phyloP scores from a whole-genome alignment of 768 basidiomycete species.

The Podaxis sp. region DNA sequence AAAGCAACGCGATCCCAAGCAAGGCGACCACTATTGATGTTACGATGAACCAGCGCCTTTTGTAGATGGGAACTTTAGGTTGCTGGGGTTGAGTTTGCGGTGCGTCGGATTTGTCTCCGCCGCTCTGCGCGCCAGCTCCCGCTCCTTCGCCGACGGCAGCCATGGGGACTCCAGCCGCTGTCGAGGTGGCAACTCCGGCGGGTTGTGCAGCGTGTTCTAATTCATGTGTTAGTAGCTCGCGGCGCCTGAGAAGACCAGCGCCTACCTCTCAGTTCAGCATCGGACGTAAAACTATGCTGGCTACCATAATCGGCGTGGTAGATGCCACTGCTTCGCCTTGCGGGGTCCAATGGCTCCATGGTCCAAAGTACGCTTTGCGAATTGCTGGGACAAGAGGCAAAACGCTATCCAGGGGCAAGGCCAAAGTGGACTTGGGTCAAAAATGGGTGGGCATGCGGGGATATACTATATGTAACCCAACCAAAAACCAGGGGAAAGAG shows the following conservation, averaged over 20 bases:
- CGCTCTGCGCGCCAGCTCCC: not conserved
- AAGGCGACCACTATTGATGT: conserved; percentile 43
- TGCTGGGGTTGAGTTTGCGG: conserved; percentile 17
- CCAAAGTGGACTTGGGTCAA: conserved; percentile 7
- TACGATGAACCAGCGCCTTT: conserved; percentile 61
- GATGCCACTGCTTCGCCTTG: conserved; percentile 32
- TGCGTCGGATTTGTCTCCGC: conserved; percentile 2
- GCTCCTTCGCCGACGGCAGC: conserved; percentile 12
- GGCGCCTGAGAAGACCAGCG: not conserved
- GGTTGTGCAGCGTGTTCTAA: conserved; percentile 30
- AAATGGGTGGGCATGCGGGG: not conserved
- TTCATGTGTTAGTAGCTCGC: not conserved
- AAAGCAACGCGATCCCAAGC: conserved; percentile 57
- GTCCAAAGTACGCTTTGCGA: conserved; percentile 15
- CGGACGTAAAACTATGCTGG: conserved; percentile 26
- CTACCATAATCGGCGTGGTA: conserved; percentile 24
- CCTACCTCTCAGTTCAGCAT: conserved; percentile 31
- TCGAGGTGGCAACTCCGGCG: conserved; percentile 24
- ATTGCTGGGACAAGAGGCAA: conserved; percentile 11
- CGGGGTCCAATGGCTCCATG: conserved; percentile 31
- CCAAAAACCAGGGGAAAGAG: conserved; percentile 2
- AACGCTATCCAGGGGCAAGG: conserved; percentile 5
- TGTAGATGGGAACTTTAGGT: conserved; percentile 46
- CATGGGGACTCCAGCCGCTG: conserved; percentile 20
- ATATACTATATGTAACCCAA: conserved; percentile 4